phyloP scores from a whole-genome alignment of 2,329 filamentous ascomycete genomes.

The Beauveria pseudobassiana region DNA sequence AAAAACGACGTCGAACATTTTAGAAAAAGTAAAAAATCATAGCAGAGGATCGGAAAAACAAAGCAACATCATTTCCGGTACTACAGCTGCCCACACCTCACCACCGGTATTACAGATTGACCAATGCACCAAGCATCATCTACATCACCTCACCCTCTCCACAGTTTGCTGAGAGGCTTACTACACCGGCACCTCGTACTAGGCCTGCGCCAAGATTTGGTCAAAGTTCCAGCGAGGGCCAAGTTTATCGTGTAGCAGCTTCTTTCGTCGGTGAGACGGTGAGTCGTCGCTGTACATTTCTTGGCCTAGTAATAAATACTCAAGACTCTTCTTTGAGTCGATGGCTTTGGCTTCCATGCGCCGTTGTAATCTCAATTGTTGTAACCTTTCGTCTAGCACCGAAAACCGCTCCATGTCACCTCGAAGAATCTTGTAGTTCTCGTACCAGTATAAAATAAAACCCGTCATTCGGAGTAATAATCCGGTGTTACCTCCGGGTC shows the following conservation, averaged over 20 bases:
- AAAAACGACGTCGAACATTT: too few species aligned
- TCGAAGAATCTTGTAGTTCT: too few species aligned
- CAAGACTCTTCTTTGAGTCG: too few species aligned
- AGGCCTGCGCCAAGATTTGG: background rate
- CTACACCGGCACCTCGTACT: conserved; percentile 2
- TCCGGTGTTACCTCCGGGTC: background rate
- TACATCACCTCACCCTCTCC: conserved; percentile 12
- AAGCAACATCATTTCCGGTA: too few species aligned
- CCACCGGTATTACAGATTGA: background rate
- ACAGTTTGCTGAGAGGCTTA: conserved; percentile 12
- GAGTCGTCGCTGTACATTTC: too few species aligned
- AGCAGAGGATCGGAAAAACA: background rate
- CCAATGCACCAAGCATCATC: conserved; percentile 9
- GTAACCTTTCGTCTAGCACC: too few species aligned
- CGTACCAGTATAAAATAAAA: too few species aligned
- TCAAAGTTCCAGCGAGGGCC: too few species aligned
- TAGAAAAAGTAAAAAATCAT: background rate
- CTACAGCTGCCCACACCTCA: background rate
- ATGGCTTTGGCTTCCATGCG: too few species aligned
- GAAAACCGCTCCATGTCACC: too few species aligned
- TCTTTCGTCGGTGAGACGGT: background rate
- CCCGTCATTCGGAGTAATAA: background rate
- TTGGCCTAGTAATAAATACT: too few species aligned
- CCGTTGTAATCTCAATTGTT: too few species aligned
- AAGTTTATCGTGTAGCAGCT: background rate